phyloP scores from a whole-genome alignment of 2,329 filamentous ascomycete species.

The Sporothrix euskadiensis region DNA sequence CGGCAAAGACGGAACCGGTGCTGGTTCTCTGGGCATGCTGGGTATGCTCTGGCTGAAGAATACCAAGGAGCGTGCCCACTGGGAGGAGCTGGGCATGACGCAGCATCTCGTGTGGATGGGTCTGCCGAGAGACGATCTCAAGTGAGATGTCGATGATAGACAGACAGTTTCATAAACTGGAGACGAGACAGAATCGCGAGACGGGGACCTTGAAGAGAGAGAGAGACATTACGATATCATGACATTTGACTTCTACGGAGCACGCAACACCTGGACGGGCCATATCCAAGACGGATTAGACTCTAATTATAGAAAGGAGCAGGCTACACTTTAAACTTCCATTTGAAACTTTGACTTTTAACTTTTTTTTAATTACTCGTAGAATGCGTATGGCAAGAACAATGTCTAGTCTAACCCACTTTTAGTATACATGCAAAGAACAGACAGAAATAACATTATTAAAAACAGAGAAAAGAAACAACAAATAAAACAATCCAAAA shows the following conservation, averaged over 20 bases:
- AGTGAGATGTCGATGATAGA: background rate
- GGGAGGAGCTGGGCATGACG: slow-evolving; percentile 35
- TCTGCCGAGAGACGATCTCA: slow-evolving; percentile 26
- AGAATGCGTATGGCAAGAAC: background rate
- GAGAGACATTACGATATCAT: slow-evolving; percentile 9
- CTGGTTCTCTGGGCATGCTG: slow-evolving; percentile 42
- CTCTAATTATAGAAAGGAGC: background rate
- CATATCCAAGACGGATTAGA: slow-evolving; percentile 6
- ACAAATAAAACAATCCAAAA: background rate
- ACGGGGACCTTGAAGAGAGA: background rate
- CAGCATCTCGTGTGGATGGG: slow-evolving; percentile 34
- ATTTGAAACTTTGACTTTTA: background rate
- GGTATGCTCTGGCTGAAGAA: slow-evolving; percentile 40
- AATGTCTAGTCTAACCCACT: background rate
- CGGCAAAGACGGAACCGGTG: slow-evolving; percentile 35
- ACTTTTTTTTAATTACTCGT: background rate
- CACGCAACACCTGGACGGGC: background rate
- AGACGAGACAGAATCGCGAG: background rate
- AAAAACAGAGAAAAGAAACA: background rate
- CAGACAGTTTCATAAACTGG: background rate
- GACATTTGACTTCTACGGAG: slow-evolving; percentile 13
- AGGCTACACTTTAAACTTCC: background rate
- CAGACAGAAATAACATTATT: background rate
- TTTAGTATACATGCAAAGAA: background rate
- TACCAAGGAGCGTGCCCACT: slow-evolving; percentile 35